Evolutionary conservation across 2,329 filamentous ascomycete genomes (phyloP), one percentile per base, ranked within the genome.

Genomic region (Sordariomycetes sp.): DNA sequence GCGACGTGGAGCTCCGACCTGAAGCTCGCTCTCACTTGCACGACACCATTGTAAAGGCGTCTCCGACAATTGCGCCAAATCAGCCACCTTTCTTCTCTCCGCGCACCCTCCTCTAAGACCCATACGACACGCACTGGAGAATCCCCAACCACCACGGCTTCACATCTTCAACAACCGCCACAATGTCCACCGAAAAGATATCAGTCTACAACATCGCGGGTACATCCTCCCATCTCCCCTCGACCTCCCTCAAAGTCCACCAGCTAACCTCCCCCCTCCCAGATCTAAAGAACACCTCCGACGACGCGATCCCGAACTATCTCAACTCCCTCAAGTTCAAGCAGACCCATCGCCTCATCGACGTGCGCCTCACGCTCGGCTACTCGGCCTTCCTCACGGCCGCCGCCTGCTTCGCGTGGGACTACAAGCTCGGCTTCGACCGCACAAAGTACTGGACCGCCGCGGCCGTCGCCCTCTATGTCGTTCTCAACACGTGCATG

Each of bases 261-360:
- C 25, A 24, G 15, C 35, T 7, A 56, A 39, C 32, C 32, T 50
- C 24, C 57, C 56, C 54, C 51, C 56, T 53, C 51, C 35, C 68
- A 95, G 94, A 97, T 69, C 86, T 99, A 62, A 97, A 97, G 73
- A 95, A 94, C 75, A 95, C 91, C 45, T 90, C 89, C 63, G 94
- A 99, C 74, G 94, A 99, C 73, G 90, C 91, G 58, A 85, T 99
- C 60, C 84, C 88, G 59, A 90, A 94, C 73, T 97, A 97, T 76
- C 84, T 99, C 61, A 92, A 89, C 72, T 88, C 84, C 35, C 84
- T 97, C 69, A 85, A 79, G 63, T 96, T 96, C 77, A 80, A 75
- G 61, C 90, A 95, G 72, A 85, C 87, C 62, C 86, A 97, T 74
- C 79, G 73, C 59, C 84, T 94, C 53, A 83, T 85, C 65, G 91